Evolutionary conservation across 208 protist species (phyloP).

Genomic region (Novymonas esmeraldas): DNA sequence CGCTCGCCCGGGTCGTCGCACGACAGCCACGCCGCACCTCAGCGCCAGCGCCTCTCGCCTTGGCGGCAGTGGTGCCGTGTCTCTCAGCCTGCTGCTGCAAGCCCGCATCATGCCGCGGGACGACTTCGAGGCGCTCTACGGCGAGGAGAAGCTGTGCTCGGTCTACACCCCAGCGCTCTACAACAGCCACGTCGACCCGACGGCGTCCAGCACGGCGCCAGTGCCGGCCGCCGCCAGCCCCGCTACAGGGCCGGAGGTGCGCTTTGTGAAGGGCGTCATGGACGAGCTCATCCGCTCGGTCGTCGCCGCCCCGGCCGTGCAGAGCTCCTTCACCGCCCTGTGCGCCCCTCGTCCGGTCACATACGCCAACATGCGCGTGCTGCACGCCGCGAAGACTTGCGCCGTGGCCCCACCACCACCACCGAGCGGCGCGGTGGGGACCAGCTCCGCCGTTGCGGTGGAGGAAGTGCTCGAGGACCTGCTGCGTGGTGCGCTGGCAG

Average conservation of each 20-base stretch:
- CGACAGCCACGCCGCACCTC: conserved; percentile 1
- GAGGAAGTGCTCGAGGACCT: conserved; percentile 55
- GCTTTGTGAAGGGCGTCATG: conserved; percentile 45
- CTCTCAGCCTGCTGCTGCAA: conserved; percentile 81
- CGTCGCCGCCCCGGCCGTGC: conserved; percentile 53
- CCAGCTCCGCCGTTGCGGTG: conserved; percentile 7
- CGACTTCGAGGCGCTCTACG: conserved; percentile 66
- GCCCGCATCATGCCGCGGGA: conserved; percentile 77
- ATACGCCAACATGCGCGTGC: conserved; percentile 33
- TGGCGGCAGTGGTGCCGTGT: neutral
- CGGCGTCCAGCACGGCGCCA: neutral
- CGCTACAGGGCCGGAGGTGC: conserved; percentile 15
- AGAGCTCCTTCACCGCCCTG: conserved; percentile 51
- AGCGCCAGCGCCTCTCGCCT: neutral
- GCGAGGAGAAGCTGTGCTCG: conserved; percentile 33
- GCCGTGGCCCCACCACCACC: neutral
- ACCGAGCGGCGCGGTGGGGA: neutral
- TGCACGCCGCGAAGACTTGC: conserved; percentile 7
- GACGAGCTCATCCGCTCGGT: conserved; percentile 74
- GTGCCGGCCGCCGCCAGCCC: neutral
- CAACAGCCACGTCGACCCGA: conserved; percentile 19
- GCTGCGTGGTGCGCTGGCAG: conserved; percentile 36
- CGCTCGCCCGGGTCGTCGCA: neutral
- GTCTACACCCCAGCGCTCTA: conserved; percentile 34
- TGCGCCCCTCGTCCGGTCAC: conserved; percentile 35